Conservation (phyloP, 2,329 filamentous ascomycete species). For the Microsporum audouinii region DNA sequence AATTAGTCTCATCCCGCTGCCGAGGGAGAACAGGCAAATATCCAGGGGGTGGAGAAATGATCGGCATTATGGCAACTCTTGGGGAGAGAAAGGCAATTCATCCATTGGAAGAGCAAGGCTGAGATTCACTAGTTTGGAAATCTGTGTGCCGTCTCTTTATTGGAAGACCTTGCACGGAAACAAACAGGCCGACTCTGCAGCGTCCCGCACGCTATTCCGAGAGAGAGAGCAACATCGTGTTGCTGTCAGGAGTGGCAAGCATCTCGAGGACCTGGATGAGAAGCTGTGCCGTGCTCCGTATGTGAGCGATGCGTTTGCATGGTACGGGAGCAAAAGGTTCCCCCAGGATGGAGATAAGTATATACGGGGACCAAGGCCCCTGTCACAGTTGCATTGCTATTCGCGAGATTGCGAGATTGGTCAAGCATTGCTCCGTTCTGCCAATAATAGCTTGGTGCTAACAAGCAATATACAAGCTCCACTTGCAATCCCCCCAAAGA, state of each 20-base stretch:
- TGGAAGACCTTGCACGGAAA: neutral
- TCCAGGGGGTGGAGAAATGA: neutral
- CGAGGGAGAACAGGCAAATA: neutral
- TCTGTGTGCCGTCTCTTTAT: neutral
- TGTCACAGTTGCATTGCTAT: neutral
- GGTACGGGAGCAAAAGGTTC: neutral
- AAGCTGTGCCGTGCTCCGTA: neutral
- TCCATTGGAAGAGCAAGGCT: neutral
- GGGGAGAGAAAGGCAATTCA: neutral
- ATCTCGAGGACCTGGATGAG: neutral
- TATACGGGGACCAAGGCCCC: neutral
- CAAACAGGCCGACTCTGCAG: neutral
- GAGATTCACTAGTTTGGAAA: neutral
- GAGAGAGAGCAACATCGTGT: neutral
- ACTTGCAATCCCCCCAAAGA: neutral
- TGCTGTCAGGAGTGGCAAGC: neutral
- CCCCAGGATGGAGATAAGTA: neutral
- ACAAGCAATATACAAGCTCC: conserved; percentile 4
- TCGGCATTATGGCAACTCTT: neutral
- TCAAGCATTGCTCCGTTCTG: neutral
- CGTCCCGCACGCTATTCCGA: neutral
- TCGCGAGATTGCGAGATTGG: neutral
- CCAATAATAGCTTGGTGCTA: neutral
- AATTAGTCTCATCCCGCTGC: neutral
- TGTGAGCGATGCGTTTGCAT: conserved; percentile 1